A percentile compares a stretch with the other conserved stretches of the same genome.
Conservation (phyloP, 1,284 basidiomycete species). For the Neonothopanus nambi region DNA sequence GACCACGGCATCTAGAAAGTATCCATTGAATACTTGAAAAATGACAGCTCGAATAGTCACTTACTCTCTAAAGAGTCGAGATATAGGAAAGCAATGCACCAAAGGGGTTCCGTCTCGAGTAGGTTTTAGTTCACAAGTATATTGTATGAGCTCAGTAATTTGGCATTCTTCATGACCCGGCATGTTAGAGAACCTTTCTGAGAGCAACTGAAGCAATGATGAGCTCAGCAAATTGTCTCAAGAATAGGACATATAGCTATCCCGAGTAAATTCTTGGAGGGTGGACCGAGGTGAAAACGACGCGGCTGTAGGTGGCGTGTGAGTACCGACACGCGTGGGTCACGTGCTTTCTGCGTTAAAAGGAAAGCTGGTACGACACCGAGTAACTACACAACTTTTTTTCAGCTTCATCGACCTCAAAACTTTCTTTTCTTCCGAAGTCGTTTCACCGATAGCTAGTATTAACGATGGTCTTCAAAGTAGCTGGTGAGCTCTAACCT, state of each 20-base stretch:
- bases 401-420: conserved; percentile 34
- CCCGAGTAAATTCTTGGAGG: no score
- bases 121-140: conserved; percentile 51
- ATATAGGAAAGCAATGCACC: conserved; percentile 66
- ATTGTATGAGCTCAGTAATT: conserved; percentile 73
- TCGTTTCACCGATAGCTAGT: conserved; percentile 30
- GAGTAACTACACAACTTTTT: conserved; percentile 23
- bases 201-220: no score
- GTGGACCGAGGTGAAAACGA: no score
- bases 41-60: conserved; percentile 26
- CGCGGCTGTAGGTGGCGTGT: no score
- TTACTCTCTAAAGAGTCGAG: conserved; percentile 71
- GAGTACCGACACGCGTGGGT: no score
- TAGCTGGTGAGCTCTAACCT: conserved; percentile 59
- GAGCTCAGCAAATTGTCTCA: no score
- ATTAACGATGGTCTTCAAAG: conserved; percentile 73
- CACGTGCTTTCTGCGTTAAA: no score
- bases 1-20: conserved; percentile 54
- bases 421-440: conserved; percentile 35
- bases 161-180: conserved; percentile 40
- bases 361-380: not conserved
- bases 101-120: conserved; percentile 30
- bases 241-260: no score
- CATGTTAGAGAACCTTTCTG: no score
- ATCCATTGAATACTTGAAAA: conserved; percentile 9